These are phyloP conservation scores for Solanum commersonii DNA, from an alignment of 257 asterid genomes.

Conservation along the genomic window DNA sequence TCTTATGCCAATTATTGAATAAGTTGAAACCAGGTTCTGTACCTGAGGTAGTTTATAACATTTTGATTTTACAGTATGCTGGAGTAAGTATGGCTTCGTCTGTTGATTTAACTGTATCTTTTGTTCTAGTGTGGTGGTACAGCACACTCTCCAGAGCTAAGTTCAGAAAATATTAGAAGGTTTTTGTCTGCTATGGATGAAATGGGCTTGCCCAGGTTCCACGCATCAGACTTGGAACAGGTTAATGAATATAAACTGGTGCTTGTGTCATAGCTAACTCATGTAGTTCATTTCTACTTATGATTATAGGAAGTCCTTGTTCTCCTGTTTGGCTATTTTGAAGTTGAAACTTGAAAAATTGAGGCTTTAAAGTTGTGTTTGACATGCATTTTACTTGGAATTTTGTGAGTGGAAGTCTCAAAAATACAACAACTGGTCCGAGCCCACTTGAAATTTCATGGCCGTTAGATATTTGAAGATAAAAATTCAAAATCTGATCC, in stretches of 20 bases:
- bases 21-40: slow-evolving; percentile 64
- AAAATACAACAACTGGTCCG: not conserved
- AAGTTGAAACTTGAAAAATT: not conserved
- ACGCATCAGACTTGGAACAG: slow-evolving; percentile 55
- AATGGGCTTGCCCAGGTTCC: slow-evolving; percentile 64
- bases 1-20: slow-evolving; percentile 54
- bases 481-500: not conserved
- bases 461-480: not conserved
- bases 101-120: not conserved
- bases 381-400: not conserved
- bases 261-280: not conserved
- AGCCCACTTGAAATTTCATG: not conserved
- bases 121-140: slow-evolving; percentile 23
- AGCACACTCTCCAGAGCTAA: slow-evolving; percentile 17
- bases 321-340: not conserved
- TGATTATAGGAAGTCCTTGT: not conserved
- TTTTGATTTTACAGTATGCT: not conserved
- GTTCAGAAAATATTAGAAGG: slow-evolving; percentile 32
- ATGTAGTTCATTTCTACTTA: not conserved
- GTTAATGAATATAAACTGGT: slow-evolving; percentile 10
- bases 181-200: slow-evolving; percentile 60
- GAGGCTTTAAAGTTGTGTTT: not conserved
- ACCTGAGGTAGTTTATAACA: slow-evolving; percentile 37
- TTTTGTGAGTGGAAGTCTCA: not conserved
- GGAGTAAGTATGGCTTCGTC: not conserved